Base-by-base conservation (phyloP, 495 filamentous ascomycete genomes). In the Aspergillus biplanus region DNA sequence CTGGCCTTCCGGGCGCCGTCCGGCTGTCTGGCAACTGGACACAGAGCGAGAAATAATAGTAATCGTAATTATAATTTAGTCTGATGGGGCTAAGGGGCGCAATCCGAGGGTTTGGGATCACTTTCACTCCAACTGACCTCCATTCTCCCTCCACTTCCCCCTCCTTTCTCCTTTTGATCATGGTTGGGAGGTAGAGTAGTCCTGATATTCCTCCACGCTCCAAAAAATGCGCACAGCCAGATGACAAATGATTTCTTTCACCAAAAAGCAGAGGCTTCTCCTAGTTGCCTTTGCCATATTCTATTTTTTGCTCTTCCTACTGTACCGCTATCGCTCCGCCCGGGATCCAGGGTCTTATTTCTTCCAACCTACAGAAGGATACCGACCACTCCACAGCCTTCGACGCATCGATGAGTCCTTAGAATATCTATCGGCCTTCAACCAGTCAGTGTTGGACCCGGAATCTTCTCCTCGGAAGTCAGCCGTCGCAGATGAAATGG, bases 261-360 rank as follows among this genome's bases (percentile, higher is more conserved):
- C 58, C 34, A 62, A 57, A 52, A 70, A 67, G 60, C 69, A 71
- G 58, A 71, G 55, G 56, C 58, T 67, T 15, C 58, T 66, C 33
- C 61, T 76, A 52, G 31, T 63, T 48, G 58, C 68, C 52, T 75
- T 75, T 39, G 56, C 67, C 32, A 27, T 73, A 32, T 46, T 76
- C 54, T 78, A 73, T 52, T 49, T 73, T 31, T 56, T 69, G 27
- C 62, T 73, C 12, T 60, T 78, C 27, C 48, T 69, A 33, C 62
- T 68, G 50, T 76, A 67, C 56, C 65, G 63, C 56, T 64, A 67
- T 53, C 47, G 67, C 46, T 68, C 67, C 35, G 65, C 67, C 7
- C 65, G 67, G 31, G 69, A 72, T 52, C 69, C 69, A 1, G 65
- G 65, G 13, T 72, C 69, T 5, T 65, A 35, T 53, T 72, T 72